Evolutionary conservation across 768 basidiomycete genomes (phyloP).

Genomic region (Suillus fuscotomentosus): DNA sequence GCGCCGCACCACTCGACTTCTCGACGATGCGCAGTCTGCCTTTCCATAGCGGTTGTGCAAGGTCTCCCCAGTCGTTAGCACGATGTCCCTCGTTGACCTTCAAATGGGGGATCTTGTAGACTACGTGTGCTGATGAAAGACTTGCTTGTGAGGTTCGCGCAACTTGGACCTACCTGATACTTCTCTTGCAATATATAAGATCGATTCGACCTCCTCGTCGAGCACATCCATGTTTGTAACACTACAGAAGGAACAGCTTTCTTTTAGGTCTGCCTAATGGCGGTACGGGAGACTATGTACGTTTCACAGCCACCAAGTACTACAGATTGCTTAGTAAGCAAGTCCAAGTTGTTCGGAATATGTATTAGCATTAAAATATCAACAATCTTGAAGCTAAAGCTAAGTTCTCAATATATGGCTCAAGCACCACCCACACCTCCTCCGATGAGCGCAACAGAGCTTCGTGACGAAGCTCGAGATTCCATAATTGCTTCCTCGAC

Average conservation of each 20-base stretch:
- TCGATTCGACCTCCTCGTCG: constrained; percentile 84
- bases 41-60: constrained; percentile 84
- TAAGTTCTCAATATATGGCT: constrained; percentile 35
- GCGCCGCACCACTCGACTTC: constrained; percentile 59
- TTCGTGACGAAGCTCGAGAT: constrained; percentile 49
- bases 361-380: too few species aligned
- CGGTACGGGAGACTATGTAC: neutral
- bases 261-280: neutral
- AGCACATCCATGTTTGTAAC: constrained; percentile 45
- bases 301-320: neutral
- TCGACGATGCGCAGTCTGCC: constrained; percentile 86
- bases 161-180: constrained; percentile 64
- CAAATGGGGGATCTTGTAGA: constrained; percentile 89
- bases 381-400: constrained; percentile 11
- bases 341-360: too few species aligned
- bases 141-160: constrained; percentile 1
- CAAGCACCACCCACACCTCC: constrained; percentile 66
- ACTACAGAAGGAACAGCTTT: neutral
- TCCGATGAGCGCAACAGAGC: constrained; percentile 53
- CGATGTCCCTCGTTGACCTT: constrained; percentile 87
- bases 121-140: constrained; percentile 40
- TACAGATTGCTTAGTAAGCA: constrained; percentile 22
- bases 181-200: constrained; percentile 88
- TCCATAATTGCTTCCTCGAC: neutral
- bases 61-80: constrained; percentile 91